Evolutionary conservation across 495 filamentous ascomycete species (phyloP), one percentile per base, ranked within the genome.

Genomic region (Talaromyces ruber): DNA sequence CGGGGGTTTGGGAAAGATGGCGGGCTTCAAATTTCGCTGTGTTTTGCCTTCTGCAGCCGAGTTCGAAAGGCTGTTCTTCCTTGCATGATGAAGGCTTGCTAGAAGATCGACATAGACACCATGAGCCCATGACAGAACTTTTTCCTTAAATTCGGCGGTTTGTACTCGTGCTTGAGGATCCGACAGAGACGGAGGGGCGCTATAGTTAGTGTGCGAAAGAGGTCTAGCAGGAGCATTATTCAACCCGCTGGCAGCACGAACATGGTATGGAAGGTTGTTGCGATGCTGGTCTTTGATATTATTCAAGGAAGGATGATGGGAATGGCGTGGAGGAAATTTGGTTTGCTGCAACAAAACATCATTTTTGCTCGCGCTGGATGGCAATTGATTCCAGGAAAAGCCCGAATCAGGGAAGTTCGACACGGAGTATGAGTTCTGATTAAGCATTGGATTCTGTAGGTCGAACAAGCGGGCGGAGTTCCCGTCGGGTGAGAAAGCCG

Each of bases 81-180:
- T 76, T 60, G 77, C 80, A 61, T 86, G 82, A 53, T 93, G 87
- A 8, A 96, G 82, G 61, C 84, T 88, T 9, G 86, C 78, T 24
- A 98, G 76, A 3, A 98, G 83, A 66, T 96, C 90, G 39, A 92
- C 84, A 74, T 98, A 98, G 24, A 93, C 85, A 58, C 83, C 82
- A 70, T 97, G 90, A 30, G 94, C 94, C 84, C 89, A 93, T 16
- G 87, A 81, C 51, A 97, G 79, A 6, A 88, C 85, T 64, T 87
- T 89, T 70, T 97, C 93, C 64, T 88, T 89, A 69, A 90, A 92
- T 64, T 86, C 83, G 5, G 78, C 72, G 66, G 84, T 89, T 2
- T 60, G 70, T 7, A 70, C 65, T 0, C 71, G 68, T 5, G 70
- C 60, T 39, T 51, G 39, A 1, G 61, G 22, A 24, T 58, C 53